Evolutionary conservation across 1,284 basidiomycete species (phyloP).

Genomic region (Psilocybe mexicana): DNA sequence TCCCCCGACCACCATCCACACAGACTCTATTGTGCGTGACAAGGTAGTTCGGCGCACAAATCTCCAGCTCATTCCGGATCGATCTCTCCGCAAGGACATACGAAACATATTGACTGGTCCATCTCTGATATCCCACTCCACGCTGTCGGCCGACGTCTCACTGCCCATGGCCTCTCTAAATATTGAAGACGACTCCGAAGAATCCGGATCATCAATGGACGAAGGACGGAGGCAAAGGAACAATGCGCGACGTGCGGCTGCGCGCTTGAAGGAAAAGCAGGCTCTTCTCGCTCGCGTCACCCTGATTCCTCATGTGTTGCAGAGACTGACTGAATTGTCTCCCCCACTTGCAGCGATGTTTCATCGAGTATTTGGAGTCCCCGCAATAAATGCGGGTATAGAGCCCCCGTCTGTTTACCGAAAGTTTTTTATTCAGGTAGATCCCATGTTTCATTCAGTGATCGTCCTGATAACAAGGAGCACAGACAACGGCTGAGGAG

Average conservation of each 20-base stretch:
- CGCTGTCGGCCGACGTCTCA: neutral
- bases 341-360: neutral
- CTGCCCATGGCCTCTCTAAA: neutral
- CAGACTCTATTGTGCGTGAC: neutral
- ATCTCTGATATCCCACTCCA: neutral
- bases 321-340: too few species aligned
- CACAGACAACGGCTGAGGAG: too few species aligned
- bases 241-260: neutral
- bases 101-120: too few species aligned
- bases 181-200: neutral
- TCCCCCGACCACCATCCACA: slow-evolving; percentile 20
- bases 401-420: neutral
- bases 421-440: neutral
- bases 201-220: neutral
- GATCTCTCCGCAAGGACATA: too few species aligned
- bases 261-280: too few species aligned
- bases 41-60: too few species aligned
- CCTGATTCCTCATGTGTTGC: too few species aligned
- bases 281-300: too few species aligned
- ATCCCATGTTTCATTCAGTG: too few species aligned
- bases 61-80: too few species aligned
- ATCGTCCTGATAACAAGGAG: too few species aligned
- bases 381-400: too few species aligned
- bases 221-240: neutral
- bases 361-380: neutral